Evolutionary conservation across 2,329 filamentous ascomycete genomes (phyloP), one percentile per base, ranked within the genome.

Genomic region (Furcasterigmium furcatum): DNA sequence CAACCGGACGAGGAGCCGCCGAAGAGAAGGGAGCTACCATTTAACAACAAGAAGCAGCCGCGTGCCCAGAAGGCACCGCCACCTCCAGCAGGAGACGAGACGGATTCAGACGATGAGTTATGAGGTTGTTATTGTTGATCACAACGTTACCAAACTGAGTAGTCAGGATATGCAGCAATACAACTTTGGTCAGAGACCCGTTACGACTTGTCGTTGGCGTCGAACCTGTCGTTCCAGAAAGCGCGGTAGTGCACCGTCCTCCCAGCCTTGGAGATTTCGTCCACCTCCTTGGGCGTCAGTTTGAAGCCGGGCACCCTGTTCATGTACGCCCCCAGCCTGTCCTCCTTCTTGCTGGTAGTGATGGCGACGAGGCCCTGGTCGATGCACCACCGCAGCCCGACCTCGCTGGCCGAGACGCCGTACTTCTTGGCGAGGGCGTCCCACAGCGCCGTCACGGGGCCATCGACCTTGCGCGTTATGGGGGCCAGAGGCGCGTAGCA

Each of bases 201-300:
- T 55, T 63, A 77, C 16, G 68, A 64, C 47, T 63, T 60, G 55
- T 86, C 82, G 47, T 79, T 70, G 2, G 61, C 61, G 9, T 60
- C 72, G 60, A 81, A 84, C 47, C 69, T 70, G 14, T 73, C 52
- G 3, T 51, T 65, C 79, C 80, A 87, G 58, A 80, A 87, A 0
- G 65, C 76, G 25, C 83, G 72, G 55, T 67, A 81, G 60, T 87
- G 79, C 65, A 83, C 84, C 68, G 80, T 58, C 52, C 67, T 67
- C 1, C 84, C 84, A 29, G 74, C 55, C 53, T 76, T 68, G 1
- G 71, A 58, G 49, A 87, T 80, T 43, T 76, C 71, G 38, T 73
- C 62, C 12, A 86, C 65, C 62, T 87, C 84, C 44, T 73, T 69
- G 0, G 73, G 66, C 10, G 79, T 81, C 51, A 87, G 66, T 67